phyloP scores from a whole-genome alignment of 208 protist genomes.

The Naegleria gruberi region DNA sequence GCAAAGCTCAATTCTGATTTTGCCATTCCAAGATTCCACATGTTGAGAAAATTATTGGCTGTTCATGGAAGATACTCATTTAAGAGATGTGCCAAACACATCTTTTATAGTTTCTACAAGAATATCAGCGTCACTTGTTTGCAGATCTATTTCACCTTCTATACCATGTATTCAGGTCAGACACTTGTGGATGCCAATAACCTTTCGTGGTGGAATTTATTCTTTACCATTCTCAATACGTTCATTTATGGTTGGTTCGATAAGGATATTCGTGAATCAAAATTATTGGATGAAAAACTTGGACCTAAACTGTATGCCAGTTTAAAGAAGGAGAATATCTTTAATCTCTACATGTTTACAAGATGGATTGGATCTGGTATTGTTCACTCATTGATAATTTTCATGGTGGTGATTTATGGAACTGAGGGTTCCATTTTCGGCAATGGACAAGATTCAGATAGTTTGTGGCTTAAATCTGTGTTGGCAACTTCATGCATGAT shows the following conservation, averaged over 20 bases:
- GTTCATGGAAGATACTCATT: slow-evolving; percentile 88
- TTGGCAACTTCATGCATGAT: not conserved
- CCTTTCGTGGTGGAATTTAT: slow-evolving; percentile 69
- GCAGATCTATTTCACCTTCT: slow-evolving; percentile 78
- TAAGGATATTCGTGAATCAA: slow-evolving; percentile 67
- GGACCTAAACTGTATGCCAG: not conserved
- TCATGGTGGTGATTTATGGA: not conserved
- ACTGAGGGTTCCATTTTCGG: not conserved
- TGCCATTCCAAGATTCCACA: slow-evolving; percentile 82
- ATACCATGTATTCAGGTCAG: slow-evolving; percentile 73
- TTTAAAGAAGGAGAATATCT: not conserved
- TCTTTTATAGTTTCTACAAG: slow-evolving; percentile 94
- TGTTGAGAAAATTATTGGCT: slow-evolving; percentile 77
- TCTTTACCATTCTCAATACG: slow-evolving; percentile 69
- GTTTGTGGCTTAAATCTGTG: not conserved
- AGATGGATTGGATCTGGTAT: not conserved
- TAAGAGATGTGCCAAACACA: slow-evolving; percentile 72
- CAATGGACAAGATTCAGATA: not conserved
- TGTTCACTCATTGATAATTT: not conserved
- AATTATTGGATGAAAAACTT: slow-evolving; percentile 21
- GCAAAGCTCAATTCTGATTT: slow-evolving; percentile 82
- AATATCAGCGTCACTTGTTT: slow-evolving; percentile 79
- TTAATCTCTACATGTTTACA: not conserved
- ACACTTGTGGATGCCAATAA: slow-evolving; percentile 74
- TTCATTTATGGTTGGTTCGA: slow-evolving; percentile 81